Evolutionary conservation across 148 eudicot genomes (phyloP), one percentile per base, ranked within the genome.

Genomic region (Cornus florida): DNA sequence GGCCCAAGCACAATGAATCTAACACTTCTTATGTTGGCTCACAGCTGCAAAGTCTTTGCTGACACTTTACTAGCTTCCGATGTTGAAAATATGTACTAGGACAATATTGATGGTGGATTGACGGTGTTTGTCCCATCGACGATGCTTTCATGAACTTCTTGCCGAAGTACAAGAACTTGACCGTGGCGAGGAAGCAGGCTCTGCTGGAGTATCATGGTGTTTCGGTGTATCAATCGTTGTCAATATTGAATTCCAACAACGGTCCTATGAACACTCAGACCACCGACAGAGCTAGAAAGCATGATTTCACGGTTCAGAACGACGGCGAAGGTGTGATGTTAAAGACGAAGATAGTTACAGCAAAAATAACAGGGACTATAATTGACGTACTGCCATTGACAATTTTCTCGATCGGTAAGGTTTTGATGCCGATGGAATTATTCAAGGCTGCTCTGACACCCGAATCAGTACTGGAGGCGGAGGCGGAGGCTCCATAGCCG

Each of bases 221-320:
- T 1, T 98, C 98, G 68, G 77, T 91, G 20, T 96, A 96, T 77
- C 50, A 93, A 7, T 91, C 98, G 0, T 20, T 88, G 33, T 7
- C 85, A 0, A 89, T 90, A 91, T 57, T 96, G 80, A 92, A 89
- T 48, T 87, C 95, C 7, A 93, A 84, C 84, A 96, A 96, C n/a
- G 99, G 99, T 2, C 11, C 53, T 16, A 92, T 88, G 90, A 95
- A 92, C 86, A 96, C 99, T 0, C 60, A 93, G 17, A 98, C 99
- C 0, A 96, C 99, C 12, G 97, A 96, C 39, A 97, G 99, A 50
- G 91, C 87, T 5, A 85, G 67, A 8, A 93, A 93, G 76, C 93
- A 62, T 84, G 91, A 78, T 24, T 82, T 95, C 75, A 83, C 86
- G 0, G 92, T 95, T 5, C 97, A 95, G 43, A 95, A 95, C 23